Evolutionary conservation across 1,139 yeast genomes (phyloP).

Genomic region (Hemisphaericaspora lyxosophila): DNA sequence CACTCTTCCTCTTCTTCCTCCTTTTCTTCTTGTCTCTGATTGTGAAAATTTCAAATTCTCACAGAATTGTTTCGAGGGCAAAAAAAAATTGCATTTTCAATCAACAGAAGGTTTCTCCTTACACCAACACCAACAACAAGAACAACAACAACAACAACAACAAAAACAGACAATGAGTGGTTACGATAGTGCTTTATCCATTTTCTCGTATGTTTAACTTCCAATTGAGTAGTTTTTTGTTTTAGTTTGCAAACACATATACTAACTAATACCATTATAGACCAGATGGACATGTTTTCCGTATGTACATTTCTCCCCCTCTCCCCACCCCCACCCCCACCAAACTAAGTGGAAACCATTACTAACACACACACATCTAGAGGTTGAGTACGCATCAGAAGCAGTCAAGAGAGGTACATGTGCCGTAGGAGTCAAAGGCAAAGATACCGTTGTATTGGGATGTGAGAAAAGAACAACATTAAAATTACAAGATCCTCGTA

Average conservation of each 20-base stretch:
- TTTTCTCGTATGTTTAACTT: conserved; percentile 72
- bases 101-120: too few species aligned
- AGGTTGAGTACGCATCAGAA: conserved; percentile 96
- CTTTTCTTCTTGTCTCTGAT: too few species aligned
- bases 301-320: conserved; percentile 49
- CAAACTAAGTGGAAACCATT: background rate
- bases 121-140: background rate
- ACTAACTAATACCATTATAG: conserved; percentile 39
- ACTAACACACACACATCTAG: conserved; percentile 39
- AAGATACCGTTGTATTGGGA: conserved; percentile 84
- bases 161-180: conserved; percentile 65
- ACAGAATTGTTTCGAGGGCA: conserved; percentile 16
- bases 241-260: too few species aligned
- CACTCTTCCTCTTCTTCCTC: too few species aligned
- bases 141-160: conserved; percentile 2
- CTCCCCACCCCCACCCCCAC: background rate
- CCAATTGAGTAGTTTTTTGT: too few species aligned
- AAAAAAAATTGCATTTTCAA: conserved; percentile 7
- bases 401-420: conserved; percentile 99
- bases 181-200: conserved; percentile 98
- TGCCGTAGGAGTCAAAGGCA: conserved; percentile 95
- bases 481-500: conserved; percentile 93
- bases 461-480: conserved; percentile 96
- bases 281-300: conserved; percentile 99
- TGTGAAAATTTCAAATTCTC: too few species aligned